phyloP scores from a whole-genome alignment of 345 rosid genomes.

The Salix udensis region DNA sequence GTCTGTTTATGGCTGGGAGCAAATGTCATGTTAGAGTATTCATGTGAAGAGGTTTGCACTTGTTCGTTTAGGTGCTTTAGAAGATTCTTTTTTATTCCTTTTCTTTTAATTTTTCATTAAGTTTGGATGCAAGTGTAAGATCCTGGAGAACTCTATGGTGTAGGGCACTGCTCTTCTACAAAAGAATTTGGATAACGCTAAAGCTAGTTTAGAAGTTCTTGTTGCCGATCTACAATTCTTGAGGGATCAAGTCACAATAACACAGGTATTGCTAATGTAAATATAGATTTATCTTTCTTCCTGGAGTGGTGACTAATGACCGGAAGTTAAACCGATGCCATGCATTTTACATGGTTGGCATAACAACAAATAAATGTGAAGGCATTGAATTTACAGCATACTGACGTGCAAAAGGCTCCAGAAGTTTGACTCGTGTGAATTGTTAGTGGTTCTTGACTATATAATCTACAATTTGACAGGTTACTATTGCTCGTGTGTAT shows the following conservation, averaged over 20 bases:
- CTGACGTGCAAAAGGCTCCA: neutral
- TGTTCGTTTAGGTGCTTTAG: slow-evolving; percentile 10
- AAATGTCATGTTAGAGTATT: slow-evolving; percentile 95
- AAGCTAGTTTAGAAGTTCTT: slow-evolving; percentile 90
- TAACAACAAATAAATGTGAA: neutral
- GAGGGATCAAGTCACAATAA: slow-evolving; percentile 93
- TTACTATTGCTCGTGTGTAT: slow-evolving; percentile 77
- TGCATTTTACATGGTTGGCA: neutral
- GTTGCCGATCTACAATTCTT: slow-evolving; percentile 79
- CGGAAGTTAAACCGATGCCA: neutral
- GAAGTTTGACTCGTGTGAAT: neutral
- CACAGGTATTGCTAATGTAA: slow-evolving; percentile 55
- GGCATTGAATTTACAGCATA: neutral
- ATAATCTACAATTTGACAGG: slow-evolving; percentile 40
- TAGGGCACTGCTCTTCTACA: slow-evolving; percentile 72
- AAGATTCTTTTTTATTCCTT: neutral
- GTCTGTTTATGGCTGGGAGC: slow-evolving; percentile 96
- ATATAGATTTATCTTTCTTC: neutral
- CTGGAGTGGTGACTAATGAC: neutral
- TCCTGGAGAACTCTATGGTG: slow-evolving; percentile 22
- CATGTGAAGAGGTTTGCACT: slow-evolving; percentile 68
- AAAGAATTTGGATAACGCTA: slow-evolving; percentile 87
- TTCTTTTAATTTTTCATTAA: slow-evolving; percentile 5
- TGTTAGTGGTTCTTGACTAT: neutral
- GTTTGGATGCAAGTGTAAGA: slow-evolving; percentile 23